Base-by-base conservation (phyloP, 805 yeast genomes). In the Candida vaughaniae region DNA sequence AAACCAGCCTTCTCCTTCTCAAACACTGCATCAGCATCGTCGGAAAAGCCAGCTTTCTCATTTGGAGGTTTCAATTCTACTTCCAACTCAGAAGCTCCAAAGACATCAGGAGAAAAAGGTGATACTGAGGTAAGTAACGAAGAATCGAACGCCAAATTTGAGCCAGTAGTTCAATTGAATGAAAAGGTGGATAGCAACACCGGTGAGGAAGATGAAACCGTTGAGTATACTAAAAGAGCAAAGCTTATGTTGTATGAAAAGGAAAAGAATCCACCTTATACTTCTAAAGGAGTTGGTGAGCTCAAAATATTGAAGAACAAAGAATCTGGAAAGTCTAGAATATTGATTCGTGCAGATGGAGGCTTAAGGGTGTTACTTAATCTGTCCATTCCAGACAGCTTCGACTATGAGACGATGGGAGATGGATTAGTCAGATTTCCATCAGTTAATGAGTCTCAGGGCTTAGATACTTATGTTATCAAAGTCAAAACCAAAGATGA, bases 291-390 rank as follows among this genome's bases (percentile, higher is more conserved):
- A 9, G 68, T 89, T 3, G 98, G 98, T 3, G 90, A 82, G 34
- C 68, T 89, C 48, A 85, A 87, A 51, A 68, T 91, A 9, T 66
- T 91, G 38, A 78, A 73, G 40, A 72, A 82, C 50, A 73, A 73
- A 35, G 71, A 66, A 2, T 80, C 83, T 7, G 64, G 68, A 16
- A 86, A 86, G 53, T 56, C 80, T 3, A 78, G 98, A 56, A 63
- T 86, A 10, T 64, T 91, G 25, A 73, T 91, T 15, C 78, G 98
- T 52, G 86, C 96, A 0, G 98, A 90, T 39, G 96, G 96, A 19
- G 80, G 88, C 26, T 82, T 84, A 26, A 76, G 95, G 49, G 80
- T 89, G 11, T 59, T 91, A 31, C 62, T 91, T 42, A 91, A 91
- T 56, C 67, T 80, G 10, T 61, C 69, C n/a, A 59, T 89, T 8